These are phyloP conservation scores for Pseudocercospora eumusae DNA, from an alignment of 2,329 filamentous ascomycete species.

Conservation along the genomic window DNA sequence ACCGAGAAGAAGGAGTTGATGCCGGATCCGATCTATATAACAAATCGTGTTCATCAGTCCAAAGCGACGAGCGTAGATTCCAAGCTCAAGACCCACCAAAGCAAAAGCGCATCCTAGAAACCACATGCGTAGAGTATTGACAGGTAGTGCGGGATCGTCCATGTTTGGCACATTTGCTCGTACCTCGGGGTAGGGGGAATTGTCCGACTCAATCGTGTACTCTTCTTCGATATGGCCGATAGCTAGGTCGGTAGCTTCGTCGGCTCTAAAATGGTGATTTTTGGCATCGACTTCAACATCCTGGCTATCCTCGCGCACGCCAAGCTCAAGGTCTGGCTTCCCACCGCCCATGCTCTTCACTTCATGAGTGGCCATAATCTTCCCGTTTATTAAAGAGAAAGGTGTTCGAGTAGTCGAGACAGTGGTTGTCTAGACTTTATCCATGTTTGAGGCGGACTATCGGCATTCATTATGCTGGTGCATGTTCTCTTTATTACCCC, in stretches of 20 bases:
- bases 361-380: not conserved
- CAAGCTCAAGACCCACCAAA: not conserved
- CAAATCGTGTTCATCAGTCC: not conserved
- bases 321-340: not conserved
- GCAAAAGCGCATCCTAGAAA: conserved; percentile 3
- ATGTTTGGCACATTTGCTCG: conserved; percentile 10
- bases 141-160: conserved; percentile 1
- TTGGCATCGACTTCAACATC: not conserved
- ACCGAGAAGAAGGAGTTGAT: conserved; percentile 9
- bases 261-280: not conserved
- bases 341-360: not conserved
- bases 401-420: not conserved
- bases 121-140: conserved; percentile 10
- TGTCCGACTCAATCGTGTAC: conserved; percentile 6
- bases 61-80: not conserved
- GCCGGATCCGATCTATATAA: conserved; percentile 2
- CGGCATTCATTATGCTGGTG: not conserved
- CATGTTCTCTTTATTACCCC: not conserved
- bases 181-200: conserved; percentile 8
- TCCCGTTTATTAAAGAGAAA: not conserved
- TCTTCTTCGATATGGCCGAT: conserved; percentile 9
- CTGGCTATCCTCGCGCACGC: not conserved
- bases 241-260: not conserved
- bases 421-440: not conserved
- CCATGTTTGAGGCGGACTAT: not conserved